phyloP scores from a whole-genome alignment of 345 rosid genomes.

The Bruguiera sexangula region DNA sequence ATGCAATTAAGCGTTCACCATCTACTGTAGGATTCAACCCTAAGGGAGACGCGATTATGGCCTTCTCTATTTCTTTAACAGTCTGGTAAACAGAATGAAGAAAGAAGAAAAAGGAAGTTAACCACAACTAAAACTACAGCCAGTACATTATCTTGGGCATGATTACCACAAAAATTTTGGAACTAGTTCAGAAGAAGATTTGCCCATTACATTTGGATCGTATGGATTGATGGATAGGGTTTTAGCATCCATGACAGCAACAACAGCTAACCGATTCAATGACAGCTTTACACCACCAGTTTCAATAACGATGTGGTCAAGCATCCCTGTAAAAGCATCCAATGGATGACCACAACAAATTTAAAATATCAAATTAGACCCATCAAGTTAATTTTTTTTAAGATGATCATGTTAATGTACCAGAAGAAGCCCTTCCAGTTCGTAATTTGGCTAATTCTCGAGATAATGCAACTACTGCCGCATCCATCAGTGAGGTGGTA shows the following conservation, averaged over 20 bases:
- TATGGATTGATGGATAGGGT: constrained; percentile 88
- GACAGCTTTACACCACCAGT: constrained; percentile 71
- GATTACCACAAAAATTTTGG: too few species aligned
- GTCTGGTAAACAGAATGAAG: constrained; percentile 45
- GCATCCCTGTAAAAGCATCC: constrained; percentile 63
- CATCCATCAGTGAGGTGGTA: constrained; percentile 77
- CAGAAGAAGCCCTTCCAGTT: constrained; percentile 88
- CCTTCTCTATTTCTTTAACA: constrained; percentile 70
- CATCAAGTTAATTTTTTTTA: not conserved
- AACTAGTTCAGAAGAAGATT: not conserved
- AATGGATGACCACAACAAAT: not conserved
- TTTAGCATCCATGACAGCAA: constrained; percentile 82
- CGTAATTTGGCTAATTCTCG: constrained; percentile 73
- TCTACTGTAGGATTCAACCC: constrained; percentile 84
- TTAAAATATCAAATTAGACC: constrained; percentile 4
- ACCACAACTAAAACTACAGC: not conserved
- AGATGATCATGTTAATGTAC: constrained; percentile 17
- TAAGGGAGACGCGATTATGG: constrained; percentile 81
- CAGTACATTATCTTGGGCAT: too few species aligned
- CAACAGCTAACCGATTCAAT: constrained; percentile 75
- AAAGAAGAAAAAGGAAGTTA: constrained; percentile 1
- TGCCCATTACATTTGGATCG: constrained; percentile 67
- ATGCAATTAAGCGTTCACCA: constrained; percentile 75
- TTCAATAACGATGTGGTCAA: constrained; percentile 91
- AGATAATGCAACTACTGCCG: constrained; percentile 67